phyloP scores from a whole-genome alignment of 2,329 filamentous ascomycete genomes.

The Alternaria arborescens region DNA sequence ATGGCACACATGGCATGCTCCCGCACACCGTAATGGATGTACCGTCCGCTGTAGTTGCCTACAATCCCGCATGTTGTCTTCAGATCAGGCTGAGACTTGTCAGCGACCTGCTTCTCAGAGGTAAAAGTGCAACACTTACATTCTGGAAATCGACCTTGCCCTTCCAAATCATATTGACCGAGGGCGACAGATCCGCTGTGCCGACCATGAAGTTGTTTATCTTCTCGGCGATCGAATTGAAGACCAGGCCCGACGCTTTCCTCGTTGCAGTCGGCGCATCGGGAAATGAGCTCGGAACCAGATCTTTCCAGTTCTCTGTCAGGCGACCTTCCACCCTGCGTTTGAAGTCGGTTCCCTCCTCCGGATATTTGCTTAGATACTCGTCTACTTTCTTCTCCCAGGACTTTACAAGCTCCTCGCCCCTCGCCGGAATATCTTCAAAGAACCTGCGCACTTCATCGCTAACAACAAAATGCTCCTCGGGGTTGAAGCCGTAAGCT shows the following conservation, averaged over 20 bases:
- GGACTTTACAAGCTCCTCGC: slow-evolving; percentile 57
- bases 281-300: slow-evolving; percentile 61
- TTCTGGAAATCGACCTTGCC: slow-evolving; percentile 55
- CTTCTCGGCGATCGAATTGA: slow-evolving; percentile 12
- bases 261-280: slow-evolving; percentile 59
- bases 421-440: slow-evolving; percentile 48
- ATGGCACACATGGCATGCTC: slow-evolving; percentile 50
- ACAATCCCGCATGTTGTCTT: slow-evolving; percentile 57
- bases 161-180: slow-evolving; percentile 59
- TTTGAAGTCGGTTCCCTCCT: slow-evolving; percentile 59
- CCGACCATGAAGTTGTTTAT: slow-evolving; percentile 77
- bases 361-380: slow-evolving; percentile 58
- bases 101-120: not conserved
- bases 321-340: slow-evolving; percentile 60
- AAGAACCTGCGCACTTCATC: slow-evolving; percentile 60
- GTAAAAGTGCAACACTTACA: not conserved
- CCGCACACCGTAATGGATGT: slow-evolving; percentile 54
- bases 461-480: slow-evolving; percentile 57
- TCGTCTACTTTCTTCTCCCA: slow-evolving; percentile 58
- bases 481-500: slow-evolving; percentile 59
- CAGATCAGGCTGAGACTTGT: slow-evolving; percentile 35
- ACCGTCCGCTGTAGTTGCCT: slow-evolving; percentile 64
- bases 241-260: slow-evolving; percentile 50
- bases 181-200: slow-evolving; percentile 64
- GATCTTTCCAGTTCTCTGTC: slow-evolving; percentile 57